A percentile compares a stretch with the other conserved stretches of the same genome.
These are phyloP conservation scores for Lecanicillium sp. DNA, from an alignment of 2,329 filamentous ascomycete genomes.

Conservation along the genomic window DNA sequence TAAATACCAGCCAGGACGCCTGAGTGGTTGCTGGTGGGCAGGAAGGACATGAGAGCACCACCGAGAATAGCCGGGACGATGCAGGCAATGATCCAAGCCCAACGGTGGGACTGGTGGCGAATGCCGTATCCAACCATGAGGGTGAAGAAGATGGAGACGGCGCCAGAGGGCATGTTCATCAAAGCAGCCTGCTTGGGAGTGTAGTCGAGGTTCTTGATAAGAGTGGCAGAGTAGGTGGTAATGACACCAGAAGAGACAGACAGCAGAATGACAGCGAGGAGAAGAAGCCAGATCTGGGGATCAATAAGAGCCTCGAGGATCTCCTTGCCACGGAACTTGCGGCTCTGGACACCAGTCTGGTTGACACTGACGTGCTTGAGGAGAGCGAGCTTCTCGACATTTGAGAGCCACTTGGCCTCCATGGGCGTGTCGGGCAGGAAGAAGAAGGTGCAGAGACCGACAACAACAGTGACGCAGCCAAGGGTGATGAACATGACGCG, in stretches of 20 bases:
- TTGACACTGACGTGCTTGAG: constrained; percentile 47
- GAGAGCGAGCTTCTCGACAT: constrained; percentile 39
- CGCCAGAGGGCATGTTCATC: constrained; percentile 46
- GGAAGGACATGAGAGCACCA: constrained; percentile 44
- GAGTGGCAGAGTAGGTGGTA: constrained; percentile 45
- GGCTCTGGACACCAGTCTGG: constrained; percentile 48
- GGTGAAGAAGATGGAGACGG: constrained; percentile 43
- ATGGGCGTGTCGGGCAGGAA: constrained; percentile 35
- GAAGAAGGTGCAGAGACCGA: constrained; percentile 22
- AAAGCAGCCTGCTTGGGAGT: constrained; percentile 35
- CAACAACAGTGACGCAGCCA: constrained; percentile 35
- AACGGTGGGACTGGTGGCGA: constrained; percentile 36
- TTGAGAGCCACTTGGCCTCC: constrained; percentile 35
- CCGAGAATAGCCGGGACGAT: constrained; percentile 41
- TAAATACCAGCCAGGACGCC: constrained; percentile 42
- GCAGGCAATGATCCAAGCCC: constrained; percentile 40
- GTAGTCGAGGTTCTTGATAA: constrained; percentile 41
- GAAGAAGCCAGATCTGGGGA: constrained; percentile 42
- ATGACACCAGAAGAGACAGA: constrained; percentile 46
- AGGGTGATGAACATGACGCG: constrained; percentile 63
- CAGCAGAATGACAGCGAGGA: constrained; percentile 38
- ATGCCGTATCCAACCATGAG: constrained; percentile 39
- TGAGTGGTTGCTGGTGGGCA: constrained; percentile 33
- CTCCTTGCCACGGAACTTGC: constrained; percentile 43
- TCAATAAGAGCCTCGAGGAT: constrained; percentile 43